Percentiles rank a stretch among this genome's conserved stretches.
These are phyloP conservation scores for Exserohilum rostratum DNA, from an alignment of 2,329 filamentous ascomycete genomes.

Conservation along the genomic window DNA sequence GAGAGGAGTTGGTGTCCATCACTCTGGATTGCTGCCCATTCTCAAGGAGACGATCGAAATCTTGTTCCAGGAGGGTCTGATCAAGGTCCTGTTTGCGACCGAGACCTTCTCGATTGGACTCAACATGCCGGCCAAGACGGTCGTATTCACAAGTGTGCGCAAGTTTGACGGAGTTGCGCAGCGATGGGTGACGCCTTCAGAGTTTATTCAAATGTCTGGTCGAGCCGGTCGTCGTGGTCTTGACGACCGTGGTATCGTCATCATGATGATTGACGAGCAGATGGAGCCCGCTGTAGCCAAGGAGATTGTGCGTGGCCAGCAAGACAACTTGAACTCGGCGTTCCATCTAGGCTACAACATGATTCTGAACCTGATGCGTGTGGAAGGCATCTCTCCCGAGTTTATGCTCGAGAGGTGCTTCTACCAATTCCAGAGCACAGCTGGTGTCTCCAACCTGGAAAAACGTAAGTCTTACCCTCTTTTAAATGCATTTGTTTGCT, in stretches of 20 bases:
- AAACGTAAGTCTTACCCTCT: conserved; percentile 55
- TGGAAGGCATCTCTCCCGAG: conserved; percentile 98
- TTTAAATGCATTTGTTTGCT: neutral
- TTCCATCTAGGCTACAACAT: conserved; percentile 99
- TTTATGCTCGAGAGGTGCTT: conserved; percentile 99
- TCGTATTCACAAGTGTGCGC: conserved; percentile 95
- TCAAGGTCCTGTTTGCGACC: conserved; percentile 97
- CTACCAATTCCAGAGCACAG: conserved; percentile 96
- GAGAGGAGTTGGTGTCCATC: conserved; percentile 94
- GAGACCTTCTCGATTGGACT: conserved; percentile 98
- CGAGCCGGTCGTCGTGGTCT: conserved; percentile 95
- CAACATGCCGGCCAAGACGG: conserved; percentile 99
- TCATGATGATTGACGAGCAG: conserved; percentile 99
- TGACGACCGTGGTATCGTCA: conserved; percentile 96
- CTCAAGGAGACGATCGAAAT: conserved; percentile 99
- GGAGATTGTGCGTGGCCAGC: conserved; percentile 92
- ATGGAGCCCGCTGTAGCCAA: conserved; percentile 95
- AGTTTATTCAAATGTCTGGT: conserved; percentile 99
- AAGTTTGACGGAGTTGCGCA: conserved; percentile 88
- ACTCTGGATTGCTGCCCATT: conserved; percentile 92
- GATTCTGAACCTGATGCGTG: conserved; percentile 93
- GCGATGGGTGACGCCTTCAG: conserved; percentile 87
- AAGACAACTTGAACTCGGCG: conserved; percentile 95
- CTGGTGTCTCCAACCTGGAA: conserved; percentile 82
- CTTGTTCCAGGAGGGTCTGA: conserved; percentile 94